These are phyloP conservation scores for Fomitopsis serialis DNA, from an alignment of 768 basidiomycete genomes.

Conservation along the genomic window DNA sequence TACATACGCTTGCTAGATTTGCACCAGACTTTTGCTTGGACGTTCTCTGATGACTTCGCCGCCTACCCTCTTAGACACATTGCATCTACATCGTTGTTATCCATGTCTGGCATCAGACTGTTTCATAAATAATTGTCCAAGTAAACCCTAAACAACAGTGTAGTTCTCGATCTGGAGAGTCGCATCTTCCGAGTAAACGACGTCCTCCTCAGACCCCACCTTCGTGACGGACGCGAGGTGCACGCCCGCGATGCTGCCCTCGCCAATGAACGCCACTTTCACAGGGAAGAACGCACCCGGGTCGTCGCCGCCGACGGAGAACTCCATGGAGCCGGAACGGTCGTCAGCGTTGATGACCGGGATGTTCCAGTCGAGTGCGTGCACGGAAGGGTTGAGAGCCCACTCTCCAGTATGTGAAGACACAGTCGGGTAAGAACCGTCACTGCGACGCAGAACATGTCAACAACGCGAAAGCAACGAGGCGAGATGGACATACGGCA, in stretches of 20 bases:
- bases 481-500: constrained; percentile 55
- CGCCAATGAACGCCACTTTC: constrained; percentile 70
- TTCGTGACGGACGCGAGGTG: constrained; percentile 55
- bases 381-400: constrained; percentile 73
- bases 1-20: background rate
- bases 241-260: constrained; percentile 78
- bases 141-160: constrained; percentile 29
- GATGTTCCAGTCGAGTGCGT: constrained; percentile 84
- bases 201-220: constrained; percentile 42
- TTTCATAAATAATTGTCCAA: background rate
- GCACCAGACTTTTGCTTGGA: too few relatives aligned
- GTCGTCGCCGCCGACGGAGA: constrained; percentile 83
- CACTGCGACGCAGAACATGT: constrained; percentile 30
- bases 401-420: constrained; percentile 74
- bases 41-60: too few relatives aligned
- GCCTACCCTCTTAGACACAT: background rate
- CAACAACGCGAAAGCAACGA: constrained; percentile 1
- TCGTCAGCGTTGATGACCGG: constrained; percentile 58
- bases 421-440: constrained; percentile 83
- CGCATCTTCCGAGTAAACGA: constrained; percentile 48
- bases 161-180: constrained; percentile 46
- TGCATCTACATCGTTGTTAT: background rate
- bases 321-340: constrained; percentile 84
- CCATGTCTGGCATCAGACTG: background rate
- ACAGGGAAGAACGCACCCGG: constrained; percentile 89